phyloP scores from a whole-genome alignment of 352 stramenopile genomes.

The Phytopythium litorale region DNA sequence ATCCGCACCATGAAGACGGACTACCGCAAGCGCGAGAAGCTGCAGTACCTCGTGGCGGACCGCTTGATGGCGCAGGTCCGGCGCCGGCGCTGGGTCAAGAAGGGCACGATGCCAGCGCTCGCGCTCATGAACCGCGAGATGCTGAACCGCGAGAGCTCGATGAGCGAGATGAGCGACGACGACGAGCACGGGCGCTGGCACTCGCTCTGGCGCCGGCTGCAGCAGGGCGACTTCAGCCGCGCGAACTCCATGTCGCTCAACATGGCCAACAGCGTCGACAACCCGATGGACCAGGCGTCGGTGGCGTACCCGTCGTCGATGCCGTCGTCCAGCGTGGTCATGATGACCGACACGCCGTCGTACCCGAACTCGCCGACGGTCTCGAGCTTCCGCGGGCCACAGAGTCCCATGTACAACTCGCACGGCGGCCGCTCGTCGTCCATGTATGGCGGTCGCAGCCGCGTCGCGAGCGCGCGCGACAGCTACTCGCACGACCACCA shows the following conservation, averaged over 20 bases:
- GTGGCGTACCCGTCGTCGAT: conserved; percentile 16
- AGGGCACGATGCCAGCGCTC: conserved; percentile 32
- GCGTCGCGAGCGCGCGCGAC: conserved; percentile 23
- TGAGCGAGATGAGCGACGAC: conserved; percentile 57
- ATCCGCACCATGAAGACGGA: conserved; percentile 74
- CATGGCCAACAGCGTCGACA: conserved; percentile 13
- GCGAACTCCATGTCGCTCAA: conserved; percentile 64
- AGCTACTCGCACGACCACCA: conserved; percentile 10
- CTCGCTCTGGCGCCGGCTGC: conserved; percentile 69
- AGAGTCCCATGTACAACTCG: conserved; percentile 34
- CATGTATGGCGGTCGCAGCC: conserved; percentile 12
- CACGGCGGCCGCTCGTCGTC: conserved; percentile 7
- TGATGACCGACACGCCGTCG: conserved; percentile 37
- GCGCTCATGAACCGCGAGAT: conserved; percentile 21
- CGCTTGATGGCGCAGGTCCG: conserved; percentile 81
- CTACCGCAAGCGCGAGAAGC: conserved; percentile 74
- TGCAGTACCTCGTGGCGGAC: conserved; percentile 85
- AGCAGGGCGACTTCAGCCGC: conserved; percentile 60
- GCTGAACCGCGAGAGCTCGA: conserved; percentile 40
- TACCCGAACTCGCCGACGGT: conserved; percentile 65
- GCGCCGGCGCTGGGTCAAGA: conserved; percentile 75
- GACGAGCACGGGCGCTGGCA: conserved; percentile 61
- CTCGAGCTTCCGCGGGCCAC: conserved; percentile 47
- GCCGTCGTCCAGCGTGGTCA: conserved; percentile 30
- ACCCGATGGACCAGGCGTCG: conserved; percentile 29